phyloP scores from a whole-genome alignment of 768 basidiomycete genomes.

The Rhodotorula taiwanensis region DNA sequence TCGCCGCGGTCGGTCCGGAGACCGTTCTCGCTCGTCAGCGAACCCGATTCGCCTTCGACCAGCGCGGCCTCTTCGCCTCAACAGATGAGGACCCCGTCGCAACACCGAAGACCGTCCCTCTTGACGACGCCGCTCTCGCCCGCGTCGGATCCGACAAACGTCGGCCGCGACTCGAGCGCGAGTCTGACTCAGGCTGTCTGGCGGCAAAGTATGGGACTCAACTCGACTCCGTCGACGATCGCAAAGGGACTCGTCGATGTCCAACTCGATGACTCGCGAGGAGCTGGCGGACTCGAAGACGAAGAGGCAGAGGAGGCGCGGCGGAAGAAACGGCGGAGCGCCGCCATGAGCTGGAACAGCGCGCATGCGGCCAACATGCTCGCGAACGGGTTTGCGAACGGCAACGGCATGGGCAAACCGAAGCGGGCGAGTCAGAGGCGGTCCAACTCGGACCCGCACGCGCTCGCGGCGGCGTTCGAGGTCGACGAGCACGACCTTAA shows the following conservation, averaged over 20 bases:
- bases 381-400: background rate
- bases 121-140: background rate
- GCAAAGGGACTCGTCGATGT: background rate
- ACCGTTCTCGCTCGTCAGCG: conserved; percentile 24
- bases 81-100: too few species aligned
- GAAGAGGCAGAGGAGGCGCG: background rate
- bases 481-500: background rate
- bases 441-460: background rate
- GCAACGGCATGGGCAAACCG: background rate
- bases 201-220: conserved; percentile 18
- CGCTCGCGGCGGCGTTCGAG: background rate
- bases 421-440: background rate
- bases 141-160: background rate
- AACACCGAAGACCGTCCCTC: background rate
- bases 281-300: background rate
- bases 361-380: background rate
- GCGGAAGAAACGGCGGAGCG: background rate
- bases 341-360: background rate
- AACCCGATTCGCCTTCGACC: conserved; percentile 21
- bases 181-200: conserved; percentile 24
- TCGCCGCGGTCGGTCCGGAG: background rate
- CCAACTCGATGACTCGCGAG: background rate
- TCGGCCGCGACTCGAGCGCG: conserved; percentile 6
- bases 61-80: background rate
- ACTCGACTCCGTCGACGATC: background rate